Base-by-base conservation (phyloP, 2,329 filamentous ascomycete genomes). In the Gnomoniopsis smithogilvyi region DNA sequence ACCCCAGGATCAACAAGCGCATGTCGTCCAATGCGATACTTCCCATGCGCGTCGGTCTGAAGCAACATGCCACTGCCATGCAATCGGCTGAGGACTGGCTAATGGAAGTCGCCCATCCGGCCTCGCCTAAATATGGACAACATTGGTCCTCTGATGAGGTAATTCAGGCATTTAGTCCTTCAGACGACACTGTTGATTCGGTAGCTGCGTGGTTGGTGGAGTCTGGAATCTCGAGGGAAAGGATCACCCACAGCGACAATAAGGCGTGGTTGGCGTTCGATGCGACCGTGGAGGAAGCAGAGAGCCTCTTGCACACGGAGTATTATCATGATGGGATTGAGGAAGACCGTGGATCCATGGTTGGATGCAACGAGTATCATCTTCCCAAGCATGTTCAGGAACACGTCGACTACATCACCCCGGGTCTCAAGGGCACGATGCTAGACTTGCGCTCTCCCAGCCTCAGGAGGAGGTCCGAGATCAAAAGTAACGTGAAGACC, bases 91-190 rank as follows among this genome's bases (percentile, higher is more conserved):
- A 58, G 45, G 56, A 58, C 11, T 58, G 56, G 56, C 56, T 58
- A 45, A 58, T 58, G 56, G 56, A 58, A 14, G 56, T 58, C 15
- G 52, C 56, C 11, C 56, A 58, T 22, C 56, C 56, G 12, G 15
- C 49, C 12, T 58, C 56, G 30, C 49, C 56, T 49, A 58, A 58
- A 33, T 58, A 41, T 33, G 56, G 56, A 30, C 49, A 76, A 56
- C 72, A 77, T 64, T 72, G 74, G 69, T 71, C 67, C 6, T 56
- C 68, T 3, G 63, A 71, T 15, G 71, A 77, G 56, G 70, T 76
- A 19, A 65, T 70, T 34, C 69, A 74, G 30, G 68, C 73, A 54
- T 77, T 77, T 52, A 70, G 73, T 30, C 76, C 75, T 1, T 52
- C 66, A 21, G 59, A 65, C 26, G 64, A 69, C 17, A 69, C 67